Evolutionary conservation across 2,329 filamentous ascomycete genomes (phyloP), one percentile per base, ranked within the genome.

Genomic region (Rhexocercosporidium sp.): DNA sequence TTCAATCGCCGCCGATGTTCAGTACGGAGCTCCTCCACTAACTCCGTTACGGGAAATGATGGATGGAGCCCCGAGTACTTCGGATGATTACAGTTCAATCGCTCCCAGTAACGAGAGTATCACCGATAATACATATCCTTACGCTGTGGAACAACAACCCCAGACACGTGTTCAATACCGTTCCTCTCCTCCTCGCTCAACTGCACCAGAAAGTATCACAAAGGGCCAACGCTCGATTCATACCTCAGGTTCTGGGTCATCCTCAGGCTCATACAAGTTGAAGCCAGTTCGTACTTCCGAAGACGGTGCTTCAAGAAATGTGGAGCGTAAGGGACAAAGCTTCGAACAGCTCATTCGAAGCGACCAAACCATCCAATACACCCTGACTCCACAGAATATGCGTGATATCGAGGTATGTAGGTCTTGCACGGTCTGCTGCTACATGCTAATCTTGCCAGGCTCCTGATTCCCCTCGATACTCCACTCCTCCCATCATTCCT

Each of bases 321-420:
- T 82, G 7, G 86, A 87, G 54, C 86, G 90, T 66, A 86, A 90
- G 59, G 86, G 87, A 11, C 87, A 86, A 56, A 88, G 91, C 72
- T 90, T 96, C 74, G 92, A 96, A 75, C 86, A 94, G 72, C 83
- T 95, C 60, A 94, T 96, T 69, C 88, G 92, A 65, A 94, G 92
- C 77, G 90, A 93, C 73, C 88, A 94, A 76, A 95, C 92, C 1
- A 89, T 95, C 51, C 92, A 92, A 73, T 95, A 91, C 77, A 95
- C 92, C 1, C 82, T 95, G 31, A 96, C 92, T 0, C 92, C 92
- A 0, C 89, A 92, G 75, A 92, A 85, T 72, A 92, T 95, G 86
- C 89, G 91, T 68, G 86, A 92, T 71, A 89, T 92, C 73, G 89
- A 92, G 78, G 90, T 92, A 81, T 81, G 86, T 82, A 54, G 41